A percentile compares a stretch with the other conserved stretches of the same genome.
Conservation (phyloP, 2,329 filamentous ascomycete genomes). For the Dactylellina haptotyla region DNA sequence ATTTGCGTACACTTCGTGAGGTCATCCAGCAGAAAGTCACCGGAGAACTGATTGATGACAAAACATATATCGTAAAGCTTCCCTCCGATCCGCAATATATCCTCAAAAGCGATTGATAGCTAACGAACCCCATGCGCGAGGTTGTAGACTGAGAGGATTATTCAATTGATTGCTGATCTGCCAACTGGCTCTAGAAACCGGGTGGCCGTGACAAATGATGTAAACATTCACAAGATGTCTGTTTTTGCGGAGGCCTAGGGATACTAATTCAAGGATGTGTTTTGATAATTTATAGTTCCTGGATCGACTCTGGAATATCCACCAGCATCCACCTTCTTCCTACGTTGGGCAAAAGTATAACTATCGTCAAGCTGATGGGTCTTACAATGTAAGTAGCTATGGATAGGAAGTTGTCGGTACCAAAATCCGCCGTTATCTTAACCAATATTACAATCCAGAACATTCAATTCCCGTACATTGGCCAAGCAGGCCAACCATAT, state of each 20-base stretch:
- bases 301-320: constrained; percentile 74
- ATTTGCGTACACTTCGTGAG: constrained; percentile 71
- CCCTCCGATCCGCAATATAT: background rate
- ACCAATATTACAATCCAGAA: constrained; percentile 64
- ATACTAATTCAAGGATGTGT: background rate
- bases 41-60: constrained; percentile 75
- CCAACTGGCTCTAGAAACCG: constrained; percentile 72
- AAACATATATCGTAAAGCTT: constrained; percentile 79
- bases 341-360: constrained; percentile 72
- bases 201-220: constrained; percentile 70
- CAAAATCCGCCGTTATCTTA: background rate
- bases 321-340: constrained; percentile 77
- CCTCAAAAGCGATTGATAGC: background rate
- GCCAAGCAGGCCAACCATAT: constrained; percentile 74
- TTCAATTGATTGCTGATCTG: constrained; percentile 72
- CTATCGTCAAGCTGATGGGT: constrained; percentile 77
- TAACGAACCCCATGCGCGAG: background rate
- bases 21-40: constrained; percentile 72
- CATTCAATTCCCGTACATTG: constrained; percentile 72
- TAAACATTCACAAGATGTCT: constrained; percentile 1
- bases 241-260: background rate
- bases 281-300: constrained; percentile 66
- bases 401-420: no score
- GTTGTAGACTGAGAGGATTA: constrained; percentile 56
- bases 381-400: constrained; percentile 68